These are phyloP conservation scores for Fusarium aywerte DNA, from an alignment of 2,329 filamentous ascomycete species.

Conservation along the genomic window DNA sequence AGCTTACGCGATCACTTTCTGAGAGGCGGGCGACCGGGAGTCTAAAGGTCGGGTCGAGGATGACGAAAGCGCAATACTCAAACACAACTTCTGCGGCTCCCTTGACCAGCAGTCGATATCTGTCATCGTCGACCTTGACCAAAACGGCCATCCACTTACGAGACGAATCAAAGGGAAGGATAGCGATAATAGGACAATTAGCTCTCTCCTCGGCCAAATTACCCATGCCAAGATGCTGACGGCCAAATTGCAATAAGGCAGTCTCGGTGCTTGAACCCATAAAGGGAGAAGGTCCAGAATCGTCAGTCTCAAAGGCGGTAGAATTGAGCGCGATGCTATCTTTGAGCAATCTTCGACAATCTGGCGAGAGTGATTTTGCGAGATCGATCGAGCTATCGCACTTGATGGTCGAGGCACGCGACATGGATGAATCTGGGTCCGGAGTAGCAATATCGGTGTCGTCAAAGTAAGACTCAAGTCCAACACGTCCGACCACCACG, in stretches of 20 bases:
- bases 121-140: constrained; percentile 57
- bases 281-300: constrained; percentile 53
- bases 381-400: constrained; percentile 47
- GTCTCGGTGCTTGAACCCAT: constrained; percentile 67
- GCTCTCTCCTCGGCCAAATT: constrained; percentile 59
- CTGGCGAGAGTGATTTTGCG: constrained; percentile 47
- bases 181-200: constrained; percentile 58
- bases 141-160: constrained; percentile 68
- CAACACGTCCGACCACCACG: constrained; percentile 67
- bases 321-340: constrained; percentile 60
- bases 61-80: constrained; percentile 55
- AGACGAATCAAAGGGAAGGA: constrained; percentile 65
- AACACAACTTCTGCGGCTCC: constrained; percentile 68
- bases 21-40: constrained; percentile 46
- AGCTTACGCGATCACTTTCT: constrained; percentile 48
- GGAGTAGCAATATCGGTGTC: constrained; percentile 47
- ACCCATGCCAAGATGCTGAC: constrained; percentile 60
- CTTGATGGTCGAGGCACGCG: constrained; percentile 39
- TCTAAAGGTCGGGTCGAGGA: constrained; percentile 57
- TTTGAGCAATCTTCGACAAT: constrained; percentile 53
- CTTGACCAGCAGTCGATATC: constrained; percentile 65
- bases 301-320: constrained; percentile 64
- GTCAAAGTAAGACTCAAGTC: constrained; percentile 53
- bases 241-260: constrained; percentile 61
- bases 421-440: constrained; percentile 36